Evolutionary conservation across 2,329 filamentous ascomycete species (phyloP).

Genomic region (Microdochium nivale): DNA sequence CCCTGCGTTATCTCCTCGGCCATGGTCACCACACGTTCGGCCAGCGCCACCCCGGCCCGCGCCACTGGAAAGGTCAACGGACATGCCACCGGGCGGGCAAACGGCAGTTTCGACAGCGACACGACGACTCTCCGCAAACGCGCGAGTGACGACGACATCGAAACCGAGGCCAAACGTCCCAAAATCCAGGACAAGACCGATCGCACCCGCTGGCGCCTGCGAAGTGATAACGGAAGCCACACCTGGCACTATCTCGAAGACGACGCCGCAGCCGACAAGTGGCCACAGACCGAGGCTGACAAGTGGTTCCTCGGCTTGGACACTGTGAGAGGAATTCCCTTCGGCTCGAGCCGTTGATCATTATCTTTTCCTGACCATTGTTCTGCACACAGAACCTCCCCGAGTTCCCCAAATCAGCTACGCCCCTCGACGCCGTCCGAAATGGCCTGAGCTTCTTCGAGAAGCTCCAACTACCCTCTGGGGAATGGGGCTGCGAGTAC

Average conservation of each 20-base stretch:
- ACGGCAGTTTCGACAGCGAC: neutral
- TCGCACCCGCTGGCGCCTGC: constrained; percentile 72
- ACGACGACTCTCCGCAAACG: constrained; percentile 28
- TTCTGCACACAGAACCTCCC: constrained; percentile 55
- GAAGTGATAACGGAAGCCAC: constrained; percentile 74
- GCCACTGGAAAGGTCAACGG: constrained; percentile 15
- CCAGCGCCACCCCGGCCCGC: constrained; percentile 4
- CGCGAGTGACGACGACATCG: constrained; percentile 25
- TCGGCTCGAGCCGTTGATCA: neutral
- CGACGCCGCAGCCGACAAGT: constrained; percentile 58
- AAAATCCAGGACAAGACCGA: constrained; percentile 59
- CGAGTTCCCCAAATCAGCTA: constrained; percentile 59
- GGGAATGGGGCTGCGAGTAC: constrained; percentile 97
- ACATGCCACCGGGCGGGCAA: constrained; percentile 3
- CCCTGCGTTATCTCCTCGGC: constrained; percentile 1
- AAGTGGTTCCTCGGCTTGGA: constrained; percentile 79
- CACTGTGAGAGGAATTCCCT: constrained; percentile 43
- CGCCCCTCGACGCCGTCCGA: constrained; percentile 64
- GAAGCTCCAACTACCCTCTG: constrained; percentile 76
- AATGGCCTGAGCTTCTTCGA: constrained; percentile 89
- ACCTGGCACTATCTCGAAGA: constrained; percentile 91
- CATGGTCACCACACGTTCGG: constrained; percentile 26
- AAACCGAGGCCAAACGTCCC: constrained; percentile 30
- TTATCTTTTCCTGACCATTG: constrained; percentile 2
- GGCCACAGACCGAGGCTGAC: constrained; percentile 85